Conservation (phyloP, 1,139 yeast species). For the Meyerozyma sp. region DNA sequence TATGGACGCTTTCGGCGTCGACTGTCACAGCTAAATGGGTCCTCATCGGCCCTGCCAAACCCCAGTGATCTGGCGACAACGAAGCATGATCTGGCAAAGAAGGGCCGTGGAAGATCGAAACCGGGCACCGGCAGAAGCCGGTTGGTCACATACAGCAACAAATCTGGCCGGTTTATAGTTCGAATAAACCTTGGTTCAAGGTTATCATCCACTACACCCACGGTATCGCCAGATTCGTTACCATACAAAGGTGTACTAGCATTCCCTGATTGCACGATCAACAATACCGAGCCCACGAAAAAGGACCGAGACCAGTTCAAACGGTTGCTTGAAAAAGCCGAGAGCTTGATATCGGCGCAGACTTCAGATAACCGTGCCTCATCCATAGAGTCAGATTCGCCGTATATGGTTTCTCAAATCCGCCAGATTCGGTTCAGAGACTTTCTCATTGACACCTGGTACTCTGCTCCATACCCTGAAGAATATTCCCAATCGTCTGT, state of each 20-base stretch:
- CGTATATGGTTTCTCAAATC: constrained; percentile 24
- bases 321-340: constrained; percentile 19
- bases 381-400: neutral
- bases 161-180: neutral
- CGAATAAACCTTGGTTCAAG: neutral
- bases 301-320: constrained; percentile 49
- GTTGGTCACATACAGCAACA: neutral
- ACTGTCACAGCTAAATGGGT: neutral
- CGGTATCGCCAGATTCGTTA: constrained; percentile 10
- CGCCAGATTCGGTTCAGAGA: constrained; percentile 62
- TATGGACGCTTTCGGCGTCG: neutral
- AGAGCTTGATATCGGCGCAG: constrained; percentile 9
- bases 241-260: constrained; percentile 65
- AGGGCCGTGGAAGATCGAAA: constrained; percentile 2
- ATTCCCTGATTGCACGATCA: constrained; percentile 56
- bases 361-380: constrained; percentile 1
- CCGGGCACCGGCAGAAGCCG: constrained; percentile 1
- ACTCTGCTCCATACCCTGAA: constrained; percentile 89
- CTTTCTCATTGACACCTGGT: constrained; percentile 84
- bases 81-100: neutral
- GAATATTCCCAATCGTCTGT: constrained; percentile 63
- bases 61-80: neutral
- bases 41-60: neutral
- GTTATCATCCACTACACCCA: neutral
- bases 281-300: constrained; percentile 53